Percentiles rank a stretch among this genome's conserved stretches.
Evolutionary conservation across 768 basidiomycete genomes (phyloP).

Genomic region (Neoboletus subvelutipes): DNA sequence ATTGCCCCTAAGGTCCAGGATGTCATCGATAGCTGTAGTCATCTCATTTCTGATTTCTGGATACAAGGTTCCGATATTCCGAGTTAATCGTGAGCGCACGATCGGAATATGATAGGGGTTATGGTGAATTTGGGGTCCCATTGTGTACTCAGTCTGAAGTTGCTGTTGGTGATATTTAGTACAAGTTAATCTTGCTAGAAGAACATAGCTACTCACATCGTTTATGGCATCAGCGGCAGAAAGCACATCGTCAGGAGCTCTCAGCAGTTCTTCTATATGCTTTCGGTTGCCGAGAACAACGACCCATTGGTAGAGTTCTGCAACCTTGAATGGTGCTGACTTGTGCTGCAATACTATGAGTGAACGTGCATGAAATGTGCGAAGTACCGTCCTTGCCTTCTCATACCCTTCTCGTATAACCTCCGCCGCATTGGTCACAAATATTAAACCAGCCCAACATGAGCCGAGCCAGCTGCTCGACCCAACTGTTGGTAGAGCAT

Average conservation of each 20-base stretch:
- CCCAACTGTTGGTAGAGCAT: slow-evolving; percentile 32
- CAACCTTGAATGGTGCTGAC: slow-evolving; percentile 32
- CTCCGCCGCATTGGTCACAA: slow-evolving; percentile 10
- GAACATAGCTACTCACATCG: slow-evolving; percentile 28
- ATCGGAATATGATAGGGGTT: slow-evolving; percentile 27
- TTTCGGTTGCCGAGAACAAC: slow-evolving; percentile 35
- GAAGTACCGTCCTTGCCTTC: slow-evolving; percentile 16
- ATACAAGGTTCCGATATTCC: slow-evolving; percentile 40
- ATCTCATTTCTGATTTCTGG: slow-evolving; percentile 48
- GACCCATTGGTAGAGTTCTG: slow-evolving; percentile 35
- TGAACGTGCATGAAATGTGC: background rate
- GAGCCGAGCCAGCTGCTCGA: slow-evolving; percentile 27
- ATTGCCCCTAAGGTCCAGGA: slow-evolving; percentile 25
- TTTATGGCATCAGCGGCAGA: slow-evolving; percentile 32
- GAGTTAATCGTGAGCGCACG: slow-evolving; percentile 25
- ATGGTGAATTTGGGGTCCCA: slow-evolving; percentile 33
- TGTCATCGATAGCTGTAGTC: slow-evolving; percentile 36
- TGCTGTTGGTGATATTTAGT: slow-evolving; percentile 23
- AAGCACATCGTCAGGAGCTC: slow-evolving; percentile 38
- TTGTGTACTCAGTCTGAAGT: slow-evolving; percentile 38
- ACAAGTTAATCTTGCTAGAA: no score
- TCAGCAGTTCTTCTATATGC: slow-evolving; percentile 41
- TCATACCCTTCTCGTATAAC: slow-evolving; percentile 35
- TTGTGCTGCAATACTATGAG: slow-evolving; percentile 22
- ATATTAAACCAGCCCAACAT: slow-evolving; percentile 23